Evolutionary conservation across 129 eudicot species (phyloP), one percentile per base, ranked within the genome.

Genomic region (Oenanthe sinensis): DNA sequence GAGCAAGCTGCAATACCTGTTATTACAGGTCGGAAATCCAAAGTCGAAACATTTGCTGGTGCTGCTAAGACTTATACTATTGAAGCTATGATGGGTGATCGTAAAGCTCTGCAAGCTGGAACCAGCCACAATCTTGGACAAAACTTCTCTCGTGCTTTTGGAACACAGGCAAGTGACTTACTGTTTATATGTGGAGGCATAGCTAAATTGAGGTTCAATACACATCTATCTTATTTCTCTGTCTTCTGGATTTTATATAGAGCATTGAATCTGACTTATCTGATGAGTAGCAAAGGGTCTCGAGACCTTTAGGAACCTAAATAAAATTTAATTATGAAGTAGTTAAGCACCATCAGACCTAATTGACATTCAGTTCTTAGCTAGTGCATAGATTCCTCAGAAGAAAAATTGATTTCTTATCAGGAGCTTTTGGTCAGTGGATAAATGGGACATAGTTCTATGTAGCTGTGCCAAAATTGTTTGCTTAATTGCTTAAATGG

Each of bases 1-100:
- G 96, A 92, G 77, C 87, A 96, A 89, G 97, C 99, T 87, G 99
- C 93, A 83, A 92, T 96, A 79, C 99, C 99, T 84, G 97, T 96
- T 49, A 89, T 96, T 84, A 82, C 91, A 74, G 99, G 99, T 85
- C 89, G 99, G 49, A 92, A 96, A 83, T 96, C 99, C 39, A 92
- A 85, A 85, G 87, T 86, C 45, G 99, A 96, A 86, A 96, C 99
- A 44, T 96, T 96, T 89, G 99, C 99, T 80, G 99, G 99, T 48
- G 99, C 99, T 79, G 83, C 87, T 62, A 96, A 30, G 87, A 96
- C 99, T 46, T 96, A 92, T 79, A 96, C 99, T 10, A 92, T 96
- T 77, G 99, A 96, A 85, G 99, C 99, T 84, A 96, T 96, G 99
- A 96, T 96, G 99, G 99, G 99, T 81, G 99, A 96, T 77, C 86